Percentiles rank a stretch among this genome's conserved stretches.
Evolutionary conservation across 768 basidiomycete species (phyloP).

Genomic region (Macrolepiota dolichaula): DNA sequence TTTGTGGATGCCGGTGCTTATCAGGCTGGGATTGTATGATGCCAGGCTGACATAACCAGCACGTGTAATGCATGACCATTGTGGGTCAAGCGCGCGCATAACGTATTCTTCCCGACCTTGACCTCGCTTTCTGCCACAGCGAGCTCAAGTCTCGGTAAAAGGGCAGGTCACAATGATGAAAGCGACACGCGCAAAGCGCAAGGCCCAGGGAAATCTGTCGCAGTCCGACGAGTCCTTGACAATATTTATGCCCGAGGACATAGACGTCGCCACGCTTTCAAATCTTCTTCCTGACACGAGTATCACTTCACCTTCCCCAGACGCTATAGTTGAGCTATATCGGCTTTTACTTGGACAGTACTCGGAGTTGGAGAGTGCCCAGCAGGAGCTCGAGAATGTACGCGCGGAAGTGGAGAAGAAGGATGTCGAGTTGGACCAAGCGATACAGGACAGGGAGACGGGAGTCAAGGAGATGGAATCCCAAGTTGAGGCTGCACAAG

Average conservation of each 20-base stretch:
- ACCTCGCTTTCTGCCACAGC: conserved; percentile 33
- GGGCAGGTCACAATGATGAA: conserved; percentile 29
- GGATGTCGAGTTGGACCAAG: conserved; percentile 83
- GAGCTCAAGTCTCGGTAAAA: conserved; percentile 22
- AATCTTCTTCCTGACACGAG: conserved; percentile 59
- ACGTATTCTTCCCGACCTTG: conserved; percentile 16
- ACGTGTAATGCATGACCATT: conserved; percentile 24
- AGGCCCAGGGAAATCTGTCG: conserved; percentile 34
- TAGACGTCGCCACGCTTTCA: conserved; percentile 60
- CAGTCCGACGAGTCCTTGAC: conserved; percentile 33
- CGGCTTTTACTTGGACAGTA: conserved; percentile 56
- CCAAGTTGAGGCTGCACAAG: conserved; percentile 46
- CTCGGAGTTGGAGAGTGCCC: conserved; percentile 48
- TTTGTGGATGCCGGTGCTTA: no score
- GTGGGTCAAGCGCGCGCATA: conserved; percentile 11
- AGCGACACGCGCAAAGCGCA: conserved; percentile 60
- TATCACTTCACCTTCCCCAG: conserved; percentile 52
- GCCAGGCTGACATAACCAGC: conserved; percentile 29
- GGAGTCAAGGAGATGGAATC: conserved; percentile 54
- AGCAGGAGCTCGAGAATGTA: conserved; percentile 66
- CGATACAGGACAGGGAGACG: conserved; percentile 73
- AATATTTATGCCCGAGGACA: conserved; percentile 59
- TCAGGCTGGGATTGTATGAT: no score
- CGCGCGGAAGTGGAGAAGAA: conserved; percentile 66
- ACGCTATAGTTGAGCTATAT: conserved; percentile 62